These are phyloP conservation scores for Fusarium virguliforme DNA, from an alignment of 2,329 filamentous ascomycete genomes.

Conservation along the genomic window DNA sequence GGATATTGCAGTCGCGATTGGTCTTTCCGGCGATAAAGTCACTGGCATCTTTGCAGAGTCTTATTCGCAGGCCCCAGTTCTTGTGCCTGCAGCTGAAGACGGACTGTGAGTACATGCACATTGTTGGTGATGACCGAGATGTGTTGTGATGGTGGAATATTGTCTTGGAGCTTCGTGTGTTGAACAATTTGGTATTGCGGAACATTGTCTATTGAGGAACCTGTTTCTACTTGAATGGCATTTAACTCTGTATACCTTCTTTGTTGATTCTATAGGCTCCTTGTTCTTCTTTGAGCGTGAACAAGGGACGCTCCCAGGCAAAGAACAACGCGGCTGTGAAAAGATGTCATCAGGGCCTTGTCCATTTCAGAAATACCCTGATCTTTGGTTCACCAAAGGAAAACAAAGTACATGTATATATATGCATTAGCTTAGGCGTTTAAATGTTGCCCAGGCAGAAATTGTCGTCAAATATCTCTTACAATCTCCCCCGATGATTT, in stretches of 20 bases:
- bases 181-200: neutral
- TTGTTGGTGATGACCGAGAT: slow-evolving; percentile 22
- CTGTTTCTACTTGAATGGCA: slow-evolving; percentile 22
- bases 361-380: too few relatives aligned
- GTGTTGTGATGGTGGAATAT: neutral
- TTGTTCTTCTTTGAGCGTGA: slow-evolving; percentile 9
- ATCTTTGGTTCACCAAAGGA: neutral
- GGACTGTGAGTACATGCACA: slow-evolving; percentile 52
- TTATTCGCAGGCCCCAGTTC: slow-evolving; percentile 49
- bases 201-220: neutral
- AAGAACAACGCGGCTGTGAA: neutral
- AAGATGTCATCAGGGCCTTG: too few relatives aligned
- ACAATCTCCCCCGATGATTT: neutral
- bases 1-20: slow-evolving; percentile 38
- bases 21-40: slow-evolving; percentile 28
- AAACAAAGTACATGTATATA: neutral
- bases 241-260: neutral
- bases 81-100: slow-evolving; percentile 51
- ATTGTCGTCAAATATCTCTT: neutral
- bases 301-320: neutral
- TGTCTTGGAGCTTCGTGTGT: neutral
- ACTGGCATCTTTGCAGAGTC: slow-evolving; percentile 41
- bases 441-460: too few relatives aligned
- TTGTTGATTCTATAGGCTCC: neutral
- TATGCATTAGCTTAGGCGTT: too few relatives aligned